These are phyloP conservation scores for Exophiala bonariae DNA, from an alignment of 2,329 filamentous ascomycete species.

Conservation along the genomic window DNA sequence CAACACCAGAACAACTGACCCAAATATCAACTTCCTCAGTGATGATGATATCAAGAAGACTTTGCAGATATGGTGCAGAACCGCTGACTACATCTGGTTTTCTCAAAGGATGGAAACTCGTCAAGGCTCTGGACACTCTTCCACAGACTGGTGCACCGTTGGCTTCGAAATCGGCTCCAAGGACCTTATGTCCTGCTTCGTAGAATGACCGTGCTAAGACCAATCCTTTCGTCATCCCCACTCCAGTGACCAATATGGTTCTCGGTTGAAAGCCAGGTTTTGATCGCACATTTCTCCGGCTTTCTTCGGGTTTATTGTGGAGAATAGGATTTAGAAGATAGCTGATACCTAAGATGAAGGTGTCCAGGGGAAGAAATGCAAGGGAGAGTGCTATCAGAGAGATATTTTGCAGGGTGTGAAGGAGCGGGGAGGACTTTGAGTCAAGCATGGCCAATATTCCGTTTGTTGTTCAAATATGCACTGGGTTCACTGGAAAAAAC, in stretches of 20 bases:
- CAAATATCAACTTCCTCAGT: constrained; percentile 67
- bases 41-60: constrained; percentile 59
- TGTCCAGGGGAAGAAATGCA: constrained; percentile 52
- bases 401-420: constrained; percentile 50
- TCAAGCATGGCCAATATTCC: constrained; percentile 33
- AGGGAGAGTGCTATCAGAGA: constrained; percentile 43
- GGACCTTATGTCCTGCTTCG: constrained; percentile 64
- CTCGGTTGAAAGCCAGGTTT: constrained; percentile 44
- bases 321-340: constrained; percentile 34
- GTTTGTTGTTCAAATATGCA: too few species aligned
- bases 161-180: constrained; percentile 67
- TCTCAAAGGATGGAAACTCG: constrained; percentile 54
- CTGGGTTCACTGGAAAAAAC: too few species aligned
- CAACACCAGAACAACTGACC: constrained; percentile 72
- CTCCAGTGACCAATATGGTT: constrained; percentile 69
- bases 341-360: constrained; percentile 42
- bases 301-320: constrained; percentile 27
- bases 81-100: constrained; percentile 33
- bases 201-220: constrained; percentile 66
- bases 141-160: constrained; percentile 51
- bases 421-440: constrained; percentile 32
- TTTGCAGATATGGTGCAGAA: constrained; percentile 54
- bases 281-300: constrained; percentile 29
- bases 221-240: constrained; percentile 72
- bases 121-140: constrained; percentile 59